These are phyloP conservation scores for Nicotiana obtusifolia DNA, from an alignment of 257 asterid genomes.

Conservation along the genomic window DNA sequence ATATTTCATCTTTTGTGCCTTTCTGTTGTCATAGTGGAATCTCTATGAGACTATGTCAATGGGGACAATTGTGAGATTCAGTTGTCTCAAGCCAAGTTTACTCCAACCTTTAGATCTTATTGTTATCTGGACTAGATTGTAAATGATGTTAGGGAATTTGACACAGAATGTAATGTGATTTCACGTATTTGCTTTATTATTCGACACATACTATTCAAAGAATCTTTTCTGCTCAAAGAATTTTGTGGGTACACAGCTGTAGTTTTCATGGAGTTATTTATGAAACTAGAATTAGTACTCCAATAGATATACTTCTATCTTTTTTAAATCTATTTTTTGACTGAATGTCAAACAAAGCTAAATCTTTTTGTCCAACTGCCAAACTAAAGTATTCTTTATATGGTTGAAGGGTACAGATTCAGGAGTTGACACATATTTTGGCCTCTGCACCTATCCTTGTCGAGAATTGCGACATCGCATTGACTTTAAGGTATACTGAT, in stretches of 20 bases:
- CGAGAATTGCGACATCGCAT: constrained; percentile 81
- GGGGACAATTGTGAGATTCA: background rate
- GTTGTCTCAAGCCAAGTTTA: background rate
- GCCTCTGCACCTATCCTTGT: constrained; percentile 88
- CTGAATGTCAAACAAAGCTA: no score
- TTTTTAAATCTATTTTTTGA: no score
- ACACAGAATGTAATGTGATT: background rate
- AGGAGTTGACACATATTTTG: constrained; percentile 94
- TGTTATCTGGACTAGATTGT: background rate
- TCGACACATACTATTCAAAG: background rate
- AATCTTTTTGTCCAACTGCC: background rate
- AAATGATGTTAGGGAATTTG: background rate
- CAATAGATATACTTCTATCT: no score
- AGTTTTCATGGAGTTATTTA: background rate
- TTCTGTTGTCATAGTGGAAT: background rate
- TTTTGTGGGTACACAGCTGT: background rate
- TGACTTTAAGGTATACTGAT: constrained; percentile 64
- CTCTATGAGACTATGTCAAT: no score
- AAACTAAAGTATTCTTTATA: background rate
- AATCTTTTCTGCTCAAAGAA: background rate
- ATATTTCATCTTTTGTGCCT: background rate
- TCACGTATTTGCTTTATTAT: background rate
- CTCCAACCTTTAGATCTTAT: background rate
- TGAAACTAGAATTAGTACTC: background rate
- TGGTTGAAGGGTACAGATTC: constrained; percentile 64